Evolutionary conservation across 2,329 filamentous ascomycete genomes (phyloP), one percentile per base, ranked within the genome.

Genomic region (Venturiaceae sp.): DNA sequence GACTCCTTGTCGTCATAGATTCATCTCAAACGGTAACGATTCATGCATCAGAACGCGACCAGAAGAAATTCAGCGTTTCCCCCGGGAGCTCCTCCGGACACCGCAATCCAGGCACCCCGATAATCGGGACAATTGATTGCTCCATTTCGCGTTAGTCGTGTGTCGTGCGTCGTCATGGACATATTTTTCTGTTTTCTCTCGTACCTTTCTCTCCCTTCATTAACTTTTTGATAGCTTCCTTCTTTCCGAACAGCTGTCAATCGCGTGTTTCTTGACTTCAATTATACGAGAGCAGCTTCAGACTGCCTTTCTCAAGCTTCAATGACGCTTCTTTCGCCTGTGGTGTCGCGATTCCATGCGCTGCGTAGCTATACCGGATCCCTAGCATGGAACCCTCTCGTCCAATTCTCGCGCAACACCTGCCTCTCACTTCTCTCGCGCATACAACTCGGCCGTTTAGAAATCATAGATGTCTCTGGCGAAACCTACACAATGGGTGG

Each of bases 341-440:
- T 76, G 39, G 65, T 68, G 34, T 67, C 67, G 54, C 68, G 71
- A 36, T 70, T 74, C 19, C 68, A 72, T 55, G 68, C 71, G 37
- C 64, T 76, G 54, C 72, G 72, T 55, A 72, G 66, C 58, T 72
- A 74, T 58, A 70, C 76, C 33, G 73, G 73, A 55, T 71, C 74
- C 9, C 72, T 76, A 60, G 73, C 76, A 9, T 80, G 77, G 75
- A 72, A 68, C 6, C 76, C 77, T 23, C 65, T 80, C 5, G 73
- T 80, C 32, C 69, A 70, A 4, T 34, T 78, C 54, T 79, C 75
- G 53, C 72, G 75, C 53, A 73, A 68, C 58, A 71, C 73, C 9
- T 74, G 77, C 23, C 68, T 80, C 50, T 70, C 73, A 23, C 67
- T 80, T 33, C 66, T 81, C 26, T 66, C 72, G 16, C 70, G 72